Conservation (phyloP, 208 protist species). For the Leptomonas seymouri region DNA sequence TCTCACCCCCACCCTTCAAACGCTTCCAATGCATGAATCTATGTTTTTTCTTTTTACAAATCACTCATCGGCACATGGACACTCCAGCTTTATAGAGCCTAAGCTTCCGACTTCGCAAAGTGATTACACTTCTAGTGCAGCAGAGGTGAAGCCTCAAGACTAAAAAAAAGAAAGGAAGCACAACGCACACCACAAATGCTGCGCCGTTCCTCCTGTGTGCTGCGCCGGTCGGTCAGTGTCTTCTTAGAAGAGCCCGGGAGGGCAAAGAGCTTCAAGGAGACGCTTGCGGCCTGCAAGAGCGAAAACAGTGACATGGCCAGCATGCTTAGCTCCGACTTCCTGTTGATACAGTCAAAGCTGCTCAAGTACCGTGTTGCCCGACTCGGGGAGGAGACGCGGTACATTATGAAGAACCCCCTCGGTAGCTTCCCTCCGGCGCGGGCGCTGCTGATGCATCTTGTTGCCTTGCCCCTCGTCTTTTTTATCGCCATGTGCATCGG, state of each 20-base stretch:
- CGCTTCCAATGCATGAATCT: not conserved
- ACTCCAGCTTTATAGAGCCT: not conserved
- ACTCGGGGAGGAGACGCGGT: slow-evolving; percentile 58
- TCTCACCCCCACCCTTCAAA: not conserved
- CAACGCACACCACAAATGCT: slow-evolving; percentile 33
- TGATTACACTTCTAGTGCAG: not conserved
- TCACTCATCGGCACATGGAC: not conserved
- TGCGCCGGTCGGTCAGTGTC: slow-evolving; percentile 49
- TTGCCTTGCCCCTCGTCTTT: slow-evolving; percentile 52
- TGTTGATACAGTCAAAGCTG: slow-evolving; percentile 66
- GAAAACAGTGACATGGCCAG: slow-evolving; percentile 75
- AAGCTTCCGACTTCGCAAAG: not conserved
- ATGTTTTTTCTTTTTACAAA: not conserved
- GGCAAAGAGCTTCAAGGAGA: slow-evolving; percentile 56
- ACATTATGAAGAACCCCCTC: slow-evolving; percentile 54
- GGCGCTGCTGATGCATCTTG: slow-evolving; percentile 39
- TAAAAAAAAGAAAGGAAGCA: not conserved
- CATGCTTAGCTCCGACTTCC: slow-evolving; percentile 66
- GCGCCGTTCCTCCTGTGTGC: slow-evolving; percentile 38
- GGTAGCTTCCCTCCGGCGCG: slow-evolving; percentile 42
- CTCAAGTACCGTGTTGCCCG: slow-evolving; percentile 78
- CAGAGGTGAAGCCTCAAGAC: not conserved
- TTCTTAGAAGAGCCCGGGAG: slow-evolving; percentile 66
- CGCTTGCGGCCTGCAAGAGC: slow-evolving; percentile 48
- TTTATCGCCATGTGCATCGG: slow-evolving; percentile 42